Base-by-base conservation (phyloP, 192 early-diverging fungal genomes). In the Funneliformis mosseae region DNA sequence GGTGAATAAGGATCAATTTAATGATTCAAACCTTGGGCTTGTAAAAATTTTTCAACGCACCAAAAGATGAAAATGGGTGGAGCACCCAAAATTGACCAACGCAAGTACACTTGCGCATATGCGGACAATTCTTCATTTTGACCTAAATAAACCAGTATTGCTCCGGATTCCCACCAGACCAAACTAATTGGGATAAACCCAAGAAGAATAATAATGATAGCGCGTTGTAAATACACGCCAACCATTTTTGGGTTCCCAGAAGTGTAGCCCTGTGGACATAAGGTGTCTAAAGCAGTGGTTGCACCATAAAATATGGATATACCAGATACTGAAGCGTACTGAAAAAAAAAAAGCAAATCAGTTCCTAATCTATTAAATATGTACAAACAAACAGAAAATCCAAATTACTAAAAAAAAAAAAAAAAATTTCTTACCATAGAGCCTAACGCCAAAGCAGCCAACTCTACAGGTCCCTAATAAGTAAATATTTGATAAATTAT, bases 11-110 rank as follows among this genome's bases (percentile, higher is more conserved):
- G 42, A 69, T 5, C 6, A 69, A 41, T 39, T 43, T 39, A 6
- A 10, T 27, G 50, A 48, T 28, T 18, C 9, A 27, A 50, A 75
- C 93, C 96, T 87, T 99, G 97, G 1, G 93, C 92, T 80, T 97
- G 95, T 28, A 98, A 86, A 80, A 89, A 98, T 76, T 95, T 90
- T 81, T 96, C 94, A 66, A 96, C 81, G 81, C 93, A 94, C 76
- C 98, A 96, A 88, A 94, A 93, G 23, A 90, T 87, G 83, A 98
- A 84, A 84, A 88, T 91, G 4, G 96, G 92, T 41, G 93, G 90
- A 41, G 92, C 89, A 2, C 95, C 95, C 2, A 92, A 83, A 43
- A 97, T 81, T 33, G 93, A 86, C 33, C 88, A 92, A 4, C 88
- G 82, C n/a, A 94, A 78, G 82, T 92, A 99, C 46, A 85, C 43